A percentile compares a stretch with the other conserved stretches of the same genome.
Conservation (phyloP, 176 grass and related monocot genomes). For the Themeda triandra region DNA sequence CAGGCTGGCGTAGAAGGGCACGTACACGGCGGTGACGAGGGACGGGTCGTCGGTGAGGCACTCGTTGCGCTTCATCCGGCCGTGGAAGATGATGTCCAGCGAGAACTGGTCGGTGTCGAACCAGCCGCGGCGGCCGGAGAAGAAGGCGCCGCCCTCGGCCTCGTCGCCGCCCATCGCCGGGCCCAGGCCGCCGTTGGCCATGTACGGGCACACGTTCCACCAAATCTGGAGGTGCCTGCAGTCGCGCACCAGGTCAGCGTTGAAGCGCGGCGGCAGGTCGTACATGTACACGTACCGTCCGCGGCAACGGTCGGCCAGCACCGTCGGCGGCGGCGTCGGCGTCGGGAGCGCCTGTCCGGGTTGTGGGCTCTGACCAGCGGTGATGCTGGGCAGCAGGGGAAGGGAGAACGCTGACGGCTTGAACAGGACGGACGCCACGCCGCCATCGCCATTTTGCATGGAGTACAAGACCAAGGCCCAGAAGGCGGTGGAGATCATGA, state of each 20-base stretch:
- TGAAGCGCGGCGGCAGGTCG: constrained; percentile 64
- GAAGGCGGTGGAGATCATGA: background rate
- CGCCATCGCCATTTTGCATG: background rate
- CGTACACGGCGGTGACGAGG: constrained; percentile 31
- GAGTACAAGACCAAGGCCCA: constrained; percentile 9
- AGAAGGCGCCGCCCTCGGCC: constrained; percentile 39
- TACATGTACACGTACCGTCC: constrained; percentile 71
- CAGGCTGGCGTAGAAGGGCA: constrained; percentile 43
- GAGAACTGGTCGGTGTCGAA: constrained; percentile 45
- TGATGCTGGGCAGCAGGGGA: background rate
- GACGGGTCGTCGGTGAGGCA: constrained; percentile 46
- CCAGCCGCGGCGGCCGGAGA: constrained; percentile 39
- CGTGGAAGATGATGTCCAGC: constrained; percentile 47
- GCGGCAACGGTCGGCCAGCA: background rate
- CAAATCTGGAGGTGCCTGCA: constrained; percentile 19
- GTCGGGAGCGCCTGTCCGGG: background rate
- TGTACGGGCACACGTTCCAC: constrained; percentile 43
- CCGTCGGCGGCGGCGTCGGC: background rate
- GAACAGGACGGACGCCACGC: background rate
- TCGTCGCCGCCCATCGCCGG: constrained; percentile 3
- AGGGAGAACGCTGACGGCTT: constrained; percentile 15
- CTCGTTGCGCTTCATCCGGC: constrained; percentile 32
- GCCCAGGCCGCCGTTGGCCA: constrained; percentile 47
- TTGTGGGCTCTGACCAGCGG: background rate
- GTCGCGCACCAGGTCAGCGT: constrained; percentile 41